phyloP scores from a whole-genome alignment of 1,284 basidiomycete species.

The Cryptococcus hybrid region DNA sequence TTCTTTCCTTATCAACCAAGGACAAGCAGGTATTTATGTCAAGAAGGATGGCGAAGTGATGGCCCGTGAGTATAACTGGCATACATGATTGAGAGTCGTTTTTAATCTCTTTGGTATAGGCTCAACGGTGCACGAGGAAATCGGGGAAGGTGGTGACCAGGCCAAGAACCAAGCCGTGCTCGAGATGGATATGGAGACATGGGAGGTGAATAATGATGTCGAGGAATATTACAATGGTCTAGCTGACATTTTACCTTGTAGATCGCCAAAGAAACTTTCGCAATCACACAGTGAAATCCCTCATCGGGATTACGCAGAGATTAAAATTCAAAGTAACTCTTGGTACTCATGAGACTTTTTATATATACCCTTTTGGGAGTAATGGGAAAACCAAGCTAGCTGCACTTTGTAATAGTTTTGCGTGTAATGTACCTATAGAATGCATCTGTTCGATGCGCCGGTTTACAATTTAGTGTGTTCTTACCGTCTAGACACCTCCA shows the following conservation, averaged over 20 bases:
- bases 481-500: neutral
- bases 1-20: conserved; percentile 56
- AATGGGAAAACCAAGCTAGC: no score
- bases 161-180: conserved; percentile 54
- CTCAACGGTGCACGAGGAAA: no score
- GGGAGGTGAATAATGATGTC: conserved; percentile 35
- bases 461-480: neutral
- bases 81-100: neutral
- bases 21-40: conserved; percentile 44
- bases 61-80: conserved; percentile 32
- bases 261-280: conserved; percentile 50
- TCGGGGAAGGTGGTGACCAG: conserved; percentile 17
- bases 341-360: conserved; percentile 14
- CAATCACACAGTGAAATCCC: conserved; percentile 53
- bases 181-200: conserved; percentile 53
- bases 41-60: conserved; percentile 49
- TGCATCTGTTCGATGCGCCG: neutral
- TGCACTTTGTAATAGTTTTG: no score
- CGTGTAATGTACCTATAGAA: neutral
- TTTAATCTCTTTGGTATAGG: no score
- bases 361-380: no score
- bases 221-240: neutral
- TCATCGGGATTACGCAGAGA: conserved; percentile 22
- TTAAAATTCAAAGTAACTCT: conserved; percentile 2
- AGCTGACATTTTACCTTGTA: conserved; percentile 19